A percentile compares a stretch with the other conserved stretches of the same genome.
Conservation (phyloP, 2,329 filamentous ascomycete genomes). For the Lecanicillium sp. region DNA sequence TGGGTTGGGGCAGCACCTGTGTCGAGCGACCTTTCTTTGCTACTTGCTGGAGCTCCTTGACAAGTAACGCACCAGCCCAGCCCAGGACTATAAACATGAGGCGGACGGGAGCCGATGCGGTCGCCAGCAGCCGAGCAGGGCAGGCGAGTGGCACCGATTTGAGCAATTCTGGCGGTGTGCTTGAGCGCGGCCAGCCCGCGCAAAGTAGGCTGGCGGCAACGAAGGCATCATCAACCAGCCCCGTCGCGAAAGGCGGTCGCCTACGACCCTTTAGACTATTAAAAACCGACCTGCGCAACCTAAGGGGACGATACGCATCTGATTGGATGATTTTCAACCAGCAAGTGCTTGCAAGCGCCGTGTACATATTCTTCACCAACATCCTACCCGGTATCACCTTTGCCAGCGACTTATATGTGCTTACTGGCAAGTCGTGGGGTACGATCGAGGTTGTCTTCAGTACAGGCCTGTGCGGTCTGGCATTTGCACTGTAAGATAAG, state of each 20-base stretch:
- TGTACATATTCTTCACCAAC: conserved; percentile 64
- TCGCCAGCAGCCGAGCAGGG: neutral
- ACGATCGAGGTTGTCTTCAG: conserved; percentile 63
- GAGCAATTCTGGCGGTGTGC: neutral
- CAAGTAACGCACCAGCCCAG: no score
- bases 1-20: neutral
- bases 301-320: conserved; percentile 42
- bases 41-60: no score
- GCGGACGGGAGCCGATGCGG: neutral
- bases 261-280: conserved; percentile 48
- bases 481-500: conserved; percentile 51
- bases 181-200: neutral
- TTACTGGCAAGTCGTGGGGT: conserved; percentile 58
- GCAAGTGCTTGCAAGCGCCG: conserved; percentile 54
- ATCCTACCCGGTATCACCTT: conserved; percentile 62
- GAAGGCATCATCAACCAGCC: conserved; percentile 11
- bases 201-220: neutral
- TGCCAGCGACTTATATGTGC: conserved; percentile 56
- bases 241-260: conserved; percentile 33
- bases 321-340: conserved; percentile 59
- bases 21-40: neutral
- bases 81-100: conserved; percentile 1
- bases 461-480: conserved; percentile 56
- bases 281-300: conserved; percentile 40
- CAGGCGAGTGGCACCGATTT: neutral